These are phyloP conservation scores for Rhipidocladum racemiflorum DNA, from an alignment of 176 grass and related monocot genomes.

Conservation along the genomic window DNA sequence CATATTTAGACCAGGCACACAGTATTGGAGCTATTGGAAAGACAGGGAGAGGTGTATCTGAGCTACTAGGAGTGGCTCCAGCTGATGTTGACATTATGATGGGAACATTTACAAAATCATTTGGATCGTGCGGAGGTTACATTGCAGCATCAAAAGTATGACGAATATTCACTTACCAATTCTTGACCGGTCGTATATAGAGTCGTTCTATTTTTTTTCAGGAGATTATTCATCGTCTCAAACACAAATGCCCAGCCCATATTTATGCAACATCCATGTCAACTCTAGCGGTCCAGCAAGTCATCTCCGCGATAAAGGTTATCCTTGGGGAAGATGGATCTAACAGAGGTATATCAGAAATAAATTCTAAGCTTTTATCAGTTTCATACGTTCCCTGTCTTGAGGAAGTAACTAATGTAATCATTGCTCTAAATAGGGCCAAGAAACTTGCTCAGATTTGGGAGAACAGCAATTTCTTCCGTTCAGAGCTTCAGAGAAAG, in stretches of 20 bases:
- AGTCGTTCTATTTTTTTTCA: conserved; percentile 28
- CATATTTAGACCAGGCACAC: conserved; percentile 92
- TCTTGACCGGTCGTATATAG: conserved; percentile 15
- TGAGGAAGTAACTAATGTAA: conserved; percentile 27
- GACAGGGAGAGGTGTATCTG: conserved; percentile 79
- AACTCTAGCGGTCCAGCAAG: conserved; percentile 90
- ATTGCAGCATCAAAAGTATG: conserved; percentile 86
- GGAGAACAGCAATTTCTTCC: conserved; percentile 96
- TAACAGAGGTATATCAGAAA: conserved; percentile 61
- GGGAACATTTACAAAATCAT: conserved; percentile 98
- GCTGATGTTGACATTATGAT: conserved; percentile 94
- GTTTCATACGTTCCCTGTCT: conserved; percentile 9
- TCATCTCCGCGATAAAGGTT: conserved; percentile 85
- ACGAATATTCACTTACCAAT: conserved; percentile 10
- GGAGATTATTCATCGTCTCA: conserved; percentile 91
- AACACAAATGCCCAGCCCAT: conserved; percentile 79
- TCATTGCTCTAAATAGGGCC: conserved; percentile 50
- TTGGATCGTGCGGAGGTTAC: conserved; percentile 90
- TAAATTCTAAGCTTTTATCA: neutral
- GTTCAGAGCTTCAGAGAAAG: conserved; percentile 86
- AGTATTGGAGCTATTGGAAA: conserved; percentile 94
- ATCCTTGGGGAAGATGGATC: conserved; percentile 91
- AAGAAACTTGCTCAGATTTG: conserved; percentile 82
- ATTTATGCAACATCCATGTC: conserved; percentile 97
- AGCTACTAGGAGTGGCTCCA: conserved; percentile 84